Conservation (phyloP, 2,329 filamentous ascomycete genomes). For the Aspergillus sp. region DNA sequence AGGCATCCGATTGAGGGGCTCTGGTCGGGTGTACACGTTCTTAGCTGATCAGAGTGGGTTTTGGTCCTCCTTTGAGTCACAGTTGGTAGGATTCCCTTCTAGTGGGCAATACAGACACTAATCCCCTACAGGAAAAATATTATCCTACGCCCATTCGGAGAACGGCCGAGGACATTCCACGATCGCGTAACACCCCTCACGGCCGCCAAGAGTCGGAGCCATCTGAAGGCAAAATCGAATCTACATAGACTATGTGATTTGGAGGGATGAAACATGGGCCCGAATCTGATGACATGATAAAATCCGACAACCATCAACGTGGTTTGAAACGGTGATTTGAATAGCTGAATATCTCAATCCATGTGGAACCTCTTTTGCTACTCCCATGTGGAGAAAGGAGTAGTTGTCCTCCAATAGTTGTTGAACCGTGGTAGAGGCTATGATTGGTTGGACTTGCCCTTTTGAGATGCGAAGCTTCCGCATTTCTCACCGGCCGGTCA, state of each 20-base stretch:
- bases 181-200: constrained; percentile 5
- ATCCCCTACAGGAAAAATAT: constrained; percentile 3
- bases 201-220: constrained; percentile 4
- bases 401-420: not conserved
- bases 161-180: constrained; percentile 2
- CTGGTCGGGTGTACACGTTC: constrained; percentile 4
- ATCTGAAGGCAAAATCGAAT: constrained; percentile 3
- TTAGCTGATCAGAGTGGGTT: constrained; percentile 6
- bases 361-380: constrained; percentile 1
- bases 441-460: constrained; percentile 1
- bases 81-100: constrained; percentile 5
- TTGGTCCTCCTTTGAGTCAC: constrained; percentile 5
- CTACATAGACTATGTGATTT: constrained; percentile 7
- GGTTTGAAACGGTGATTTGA: constrained; percentile 3
- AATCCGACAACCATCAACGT: not conserved
- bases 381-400: not conserved
- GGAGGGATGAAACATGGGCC: constrained; percentile 1
- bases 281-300: constrained; percentile 1
- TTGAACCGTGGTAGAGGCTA: constrained; percentile 1
- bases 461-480: constrained; percentile 1
- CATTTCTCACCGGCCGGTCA: constrained; percentile 1
- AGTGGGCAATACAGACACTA: constrained; percentile 1
- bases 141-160: constrained; percentile 4
- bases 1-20: constrained; percentile 2
- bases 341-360: constrained; percentile 3